Base-by-base conservation (phyloP, 2,329 filamentous ascomycete species). In the Penicillium sclerotiorum region DNA sequence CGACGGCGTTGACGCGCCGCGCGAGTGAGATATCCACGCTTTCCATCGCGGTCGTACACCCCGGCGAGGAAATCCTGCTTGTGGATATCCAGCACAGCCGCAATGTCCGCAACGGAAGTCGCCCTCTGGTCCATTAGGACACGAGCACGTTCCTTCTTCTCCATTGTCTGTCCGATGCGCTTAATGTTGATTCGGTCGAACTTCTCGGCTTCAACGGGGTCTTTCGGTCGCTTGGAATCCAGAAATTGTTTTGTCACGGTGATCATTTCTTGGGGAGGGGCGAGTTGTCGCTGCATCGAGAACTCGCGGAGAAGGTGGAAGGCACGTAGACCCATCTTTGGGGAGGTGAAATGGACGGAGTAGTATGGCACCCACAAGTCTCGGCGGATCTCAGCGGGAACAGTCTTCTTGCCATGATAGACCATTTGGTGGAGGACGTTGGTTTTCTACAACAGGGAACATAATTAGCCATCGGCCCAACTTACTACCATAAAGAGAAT, bases 351-450 rank as follows among this genome's bases (percentile, higher is more conserved):
- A 53, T 78, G 77, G 41, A 85, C 72, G 21, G 78, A 79, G 63
- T 77, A 83, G 65, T 84, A 79, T 0, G 83, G 83, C 12, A 71
- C 72, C 84, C 84, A 87, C 64, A 84, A 74, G 65, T 87, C 84
- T 63, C 80, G 82, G 53, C 84, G 82, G 42, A 86, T 69, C 7
- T 65, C 67, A 33, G 79, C 68, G 22, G 83, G 83, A 18, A 81
- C 74, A 42, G 82, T 81, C 66, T 86, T 84, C 63, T 86, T 86
- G 70, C 83, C 83, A 39, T 83, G 77, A 69, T 80, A 85, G 54
- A 83, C 69, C 23, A 86, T 72, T 71, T 86, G 84, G 22, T 76
- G 74, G 51, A 85, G 69, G 40, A 77, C 68, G 57, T 71, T 76
- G 68, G 72, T 74, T 70, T 77, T 78, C 76, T 82, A 53, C 13